Evolutionary conservation across 1,284 basidiomycete genomes (phyloP).

Genomic region (Rhodotorula mucilaginosa): DNA sequence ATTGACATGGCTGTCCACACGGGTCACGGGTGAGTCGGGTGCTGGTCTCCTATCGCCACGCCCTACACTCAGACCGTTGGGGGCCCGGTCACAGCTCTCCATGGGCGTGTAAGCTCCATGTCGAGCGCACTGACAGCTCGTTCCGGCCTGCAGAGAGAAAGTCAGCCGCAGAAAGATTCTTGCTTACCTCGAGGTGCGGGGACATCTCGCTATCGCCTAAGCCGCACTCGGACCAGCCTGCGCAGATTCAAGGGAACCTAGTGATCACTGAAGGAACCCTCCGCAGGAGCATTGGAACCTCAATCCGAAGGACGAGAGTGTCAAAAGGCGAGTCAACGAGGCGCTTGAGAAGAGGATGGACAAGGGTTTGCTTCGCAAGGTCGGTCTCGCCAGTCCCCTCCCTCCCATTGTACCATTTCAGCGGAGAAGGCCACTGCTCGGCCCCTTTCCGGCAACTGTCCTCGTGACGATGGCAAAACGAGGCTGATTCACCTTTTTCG

Average conservation of each 20-base stretch:
- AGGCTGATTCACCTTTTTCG: background rate
- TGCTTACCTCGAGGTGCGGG: background rate
- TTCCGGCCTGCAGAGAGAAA: background rate
- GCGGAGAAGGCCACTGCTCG: too few species aligned
- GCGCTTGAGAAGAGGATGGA: background rate
- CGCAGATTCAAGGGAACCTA: too few species aligned
- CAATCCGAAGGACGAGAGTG: background rate
- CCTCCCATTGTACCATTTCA: background rate
- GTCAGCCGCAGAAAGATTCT: constrained; percentile 1
- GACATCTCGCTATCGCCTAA: too few species aligned
- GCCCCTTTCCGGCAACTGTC: too few species aligned
- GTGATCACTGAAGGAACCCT: background rate
- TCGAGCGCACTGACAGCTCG: too few species aligned
- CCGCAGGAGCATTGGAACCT: background rate
- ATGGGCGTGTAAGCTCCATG: background rate
- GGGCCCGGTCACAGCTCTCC: background rate
- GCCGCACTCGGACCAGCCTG: too few species aligned
- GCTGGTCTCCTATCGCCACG: background rate
- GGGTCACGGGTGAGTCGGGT: background rate
- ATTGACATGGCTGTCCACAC: background rate
- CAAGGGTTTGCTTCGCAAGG: background rate
- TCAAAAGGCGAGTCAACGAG: background rate
- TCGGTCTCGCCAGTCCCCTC: background rate
- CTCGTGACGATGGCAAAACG: background rate
- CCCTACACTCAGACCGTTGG: background rate